Evolutionary conservation across 257 asterid genomes (phyloP), one percentile per base, ranked within the genome.

Genomic region (Eustoma russellianum): DNA sequence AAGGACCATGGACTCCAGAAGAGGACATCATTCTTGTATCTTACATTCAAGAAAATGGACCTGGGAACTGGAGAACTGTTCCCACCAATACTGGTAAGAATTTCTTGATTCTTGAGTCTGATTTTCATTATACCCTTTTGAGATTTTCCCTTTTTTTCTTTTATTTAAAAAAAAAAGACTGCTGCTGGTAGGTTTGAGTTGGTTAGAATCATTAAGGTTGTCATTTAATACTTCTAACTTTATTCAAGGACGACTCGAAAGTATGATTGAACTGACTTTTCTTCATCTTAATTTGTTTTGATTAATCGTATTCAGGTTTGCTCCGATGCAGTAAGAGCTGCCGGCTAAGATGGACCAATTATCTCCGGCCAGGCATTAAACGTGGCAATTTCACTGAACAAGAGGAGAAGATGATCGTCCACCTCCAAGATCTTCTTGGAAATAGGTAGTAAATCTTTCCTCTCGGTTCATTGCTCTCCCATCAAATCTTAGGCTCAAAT

Each of bases 1-100:
- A 86, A 75, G 95, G 95, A 38, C 94, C 94, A 35, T 86, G 95
- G 95, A 86, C 95, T 35, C 95, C 95, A 2, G 95, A 86, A 71
- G 95, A 86, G 56, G 95, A 86, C 67, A 86, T 86, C 73, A 72
- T 75, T 67, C 61, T 86, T 70, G 95, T 86, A 46, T 75, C 88
- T 17, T 86, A 86, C 70, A 81, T 86, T 74, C 95, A 86, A 77
- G 72, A 81, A 68, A 78, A 83, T 68, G 95, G 95, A 24, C 91
- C 94, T 48, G 88, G 83, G 2, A 86, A 86, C 59, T 86, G 95
- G 95, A 79, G 94, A 59, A 76, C 79, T 17, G 79, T 86, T 63
- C 94, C 94, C 55, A 62, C 79, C 38, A 75, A 81, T 73, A 75
- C 95, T 63, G 94, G 95, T 82, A 66, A 16, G 6, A 18, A 2